Evolutionary conservation across 2,329 filamentous ascomycete genomes (phyloP).

Genomic region (Cadophora malorum): DNA sequence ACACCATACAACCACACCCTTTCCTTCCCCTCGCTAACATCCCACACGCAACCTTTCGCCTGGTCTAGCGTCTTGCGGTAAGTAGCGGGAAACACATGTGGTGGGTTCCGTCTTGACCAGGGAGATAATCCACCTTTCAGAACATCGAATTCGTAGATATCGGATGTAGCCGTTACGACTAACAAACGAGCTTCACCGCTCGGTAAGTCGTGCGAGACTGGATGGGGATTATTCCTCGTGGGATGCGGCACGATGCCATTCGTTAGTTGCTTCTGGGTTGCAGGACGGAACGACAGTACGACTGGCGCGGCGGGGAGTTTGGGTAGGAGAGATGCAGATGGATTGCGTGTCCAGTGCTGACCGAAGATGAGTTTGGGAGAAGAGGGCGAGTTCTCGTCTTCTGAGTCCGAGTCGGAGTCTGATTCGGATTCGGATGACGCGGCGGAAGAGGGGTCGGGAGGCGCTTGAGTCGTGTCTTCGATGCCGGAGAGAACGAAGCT

Average conservation of each 20-base stretch:
- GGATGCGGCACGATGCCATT: slow-evolving; percentile 47
- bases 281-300: slow-evolving; percentile 69
- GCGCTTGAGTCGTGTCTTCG: slow-evolving; percentile 54
- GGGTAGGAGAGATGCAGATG: slow-evolving; percentile 71
- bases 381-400: slow-evolving; percentile 54
- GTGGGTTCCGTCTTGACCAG: slow-evolving; percentile 86
- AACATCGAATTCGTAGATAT: slow-evolving; percentile 81
- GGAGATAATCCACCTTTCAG: slow-evolving; percentile 77
- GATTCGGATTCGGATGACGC: slow-evolving; percentile 44
- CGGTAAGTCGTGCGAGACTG: slow-evolving; percentile 57
- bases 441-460: slow-evolving; percentile 46
- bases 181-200: slow-evolving; percentile 60
- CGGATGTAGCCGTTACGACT: slow-evolving; percentile 66
- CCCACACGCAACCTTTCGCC: slow-evolving; percentile 86
- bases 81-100: slow-evolving; percentile 73
- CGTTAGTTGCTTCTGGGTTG: slow-evolving; percentile 46
- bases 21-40: slow-evolving; percentile 60
- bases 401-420: slow-evolving; percentile 52
- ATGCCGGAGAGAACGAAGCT: slow-evolving; percentile 77
- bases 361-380: slow-evolving; percentile 58
- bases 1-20: slow-evolving; percentile 88
- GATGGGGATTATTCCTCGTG: slow-evolving; percentile 42
- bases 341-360: slow-evolving; percentile 78
- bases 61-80: slow-evolving; percentile 79
- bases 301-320: slow-evolving; percentile 70